Evolutionary conservation across 2,329 filamentous ascomycete genomes (phyloP).

Genomic region (Colletotrichum lupini): DNA sequence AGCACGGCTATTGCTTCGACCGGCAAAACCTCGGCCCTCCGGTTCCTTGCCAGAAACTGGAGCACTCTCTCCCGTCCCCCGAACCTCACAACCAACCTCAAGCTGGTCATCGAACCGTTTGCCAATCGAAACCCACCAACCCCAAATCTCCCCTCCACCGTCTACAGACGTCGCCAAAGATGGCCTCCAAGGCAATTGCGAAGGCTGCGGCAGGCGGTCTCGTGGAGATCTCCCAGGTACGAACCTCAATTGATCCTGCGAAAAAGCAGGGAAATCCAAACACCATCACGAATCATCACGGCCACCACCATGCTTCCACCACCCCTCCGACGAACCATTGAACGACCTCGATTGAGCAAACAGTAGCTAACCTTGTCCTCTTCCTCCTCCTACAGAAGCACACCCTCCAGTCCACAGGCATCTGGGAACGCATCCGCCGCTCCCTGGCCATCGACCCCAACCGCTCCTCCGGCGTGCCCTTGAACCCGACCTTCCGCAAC

Average conservation of each 20-base stretch:
- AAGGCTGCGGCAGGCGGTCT: slow-evolving; percentile 64
- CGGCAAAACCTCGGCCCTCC: slow-evolving; percentile 29
- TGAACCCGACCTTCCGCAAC: slow-evolving; percentile 93
- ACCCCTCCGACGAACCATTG: slow-evolving; percentile 16
- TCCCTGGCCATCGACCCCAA: slow-evolving; percentile 84
- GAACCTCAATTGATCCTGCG: slow-evolving; percentile 36
- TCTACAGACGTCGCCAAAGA: slow-evolving; percentile 50
- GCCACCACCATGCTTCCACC: background rate
- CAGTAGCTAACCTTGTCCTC: background rate
- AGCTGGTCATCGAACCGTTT: slow-evolving; percentile 20
- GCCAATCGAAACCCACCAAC: slow-evolving; percentile 5
- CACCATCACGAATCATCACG: background rate
- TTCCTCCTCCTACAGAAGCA: slow-evolving; percentile 78
- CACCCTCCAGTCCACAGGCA: slow-evolving; percentile 86
- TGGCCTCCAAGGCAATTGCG: slow-evolving; percentile 71
- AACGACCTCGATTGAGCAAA: background rate
- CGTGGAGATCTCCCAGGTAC: slow-evolving; percentile 69
- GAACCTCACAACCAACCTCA: slow-evolving; percentile 34
- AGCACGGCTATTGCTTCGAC: slow-evolving; percentile 34
- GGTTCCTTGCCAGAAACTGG: slow-evolving; percentile 28
- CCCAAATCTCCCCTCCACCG: slow-evolving; percentile 35
- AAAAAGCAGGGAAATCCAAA: slow-evolving; percentile 14
- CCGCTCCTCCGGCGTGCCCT: slow-evolving; percentile 89
- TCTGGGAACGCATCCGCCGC: slow-evolving; percentile 88
- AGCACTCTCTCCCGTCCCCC: slow-evolving; percentile 19